Evolutionary conservation across 2,329 filamentous ascomycete genomes (phyloP), one percentile per base, ranked within the genome.

Genomic region (Fusarium sp.): DNA sequence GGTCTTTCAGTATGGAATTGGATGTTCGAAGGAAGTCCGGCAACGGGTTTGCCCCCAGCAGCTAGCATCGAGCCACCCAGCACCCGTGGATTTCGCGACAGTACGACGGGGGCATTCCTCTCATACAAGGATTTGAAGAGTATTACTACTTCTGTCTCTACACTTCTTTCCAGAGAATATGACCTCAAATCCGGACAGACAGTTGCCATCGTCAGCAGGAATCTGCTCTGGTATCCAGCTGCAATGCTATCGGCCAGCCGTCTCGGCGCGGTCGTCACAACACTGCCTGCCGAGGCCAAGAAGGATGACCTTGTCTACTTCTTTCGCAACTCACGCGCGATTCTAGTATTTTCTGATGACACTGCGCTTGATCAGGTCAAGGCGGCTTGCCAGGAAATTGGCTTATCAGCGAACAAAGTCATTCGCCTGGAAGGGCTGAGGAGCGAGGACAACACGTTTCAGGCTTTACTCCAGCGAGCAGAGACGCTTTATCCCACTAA

Each of bases 191-290:
- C 60, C 1, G 23, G 18, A 5, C 46, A 59, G 18, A 59, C 18
- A 2, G 43, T 62, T 6, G 54, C 54, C 7, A 47, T 62, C 2
- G 31, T 59, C n/a, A 50, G 60, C 11, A 15, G 16, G n/a, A 62
- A 59, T 6, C 56, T 52, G 4, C 48, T 62, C 3, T 59, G 54
- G 46, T 59, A 51, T 40, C 54, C 60, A 4, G 46, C 12, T 4
- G 60, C 60, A 1, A 59, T 59, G 54, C 1, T 62, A 9, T 40
- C 54, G 23, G 54, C 47, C 9, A 46, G 54, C 8, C 46, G 54
- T 2, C 13, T 62, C 0, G 60, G 60, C 23, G 47, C 60, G 16
- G 40, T 62, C 16, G 34, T 62, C 1, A 37, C 48, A 23, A 16
- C 36, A 40, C 11, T 53, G 9, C 47, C 47, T 27, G 30, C 47